These are phyloP conservation scores for Aspergillus latus DNA, from an alignment of 2,329 filamentous ascomycete genomes.

Conservation along the genomic window DNA sequence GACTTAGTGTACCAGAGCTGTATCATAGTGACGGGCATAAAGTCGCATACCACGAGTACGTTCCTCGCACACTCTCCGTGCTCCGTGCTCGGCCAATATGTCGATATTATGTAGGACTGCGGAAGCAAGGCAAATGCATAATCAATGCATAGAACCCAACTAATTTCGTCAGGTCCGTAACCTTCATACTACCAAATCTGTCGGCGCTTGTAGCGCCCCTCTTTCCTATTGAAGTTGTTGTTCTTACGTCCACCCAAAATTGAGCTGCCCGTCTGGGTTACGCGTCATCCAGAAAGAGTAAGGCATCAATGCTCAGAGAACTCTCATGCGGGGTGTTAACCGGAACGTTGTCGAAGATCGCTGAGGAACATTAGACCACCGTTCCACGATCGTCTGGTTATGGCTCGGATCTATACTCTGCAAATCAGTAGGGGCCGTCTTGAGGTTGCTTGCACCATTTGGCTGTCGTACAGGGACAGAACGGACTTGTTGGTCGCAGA, in stretches of 20 bases:
- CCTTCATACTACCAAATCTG: too few species aligned
- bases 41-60: not conserved
- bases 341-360: not conserved
- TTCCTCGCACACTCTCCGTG: not conserved
- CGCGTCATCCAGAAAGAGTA: constrained; percentile 13
- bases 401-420: not conserved
- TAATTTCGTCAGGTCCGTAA: constrained; percentile 5
- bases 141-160: constrained; percentile 20
- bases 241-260: not conserved
- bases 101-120: constrained; percentile 20
- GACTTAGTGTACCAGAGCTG: constrained; percentile 12
- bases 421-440: not conserved
- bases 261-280: constrained; percentile 6
- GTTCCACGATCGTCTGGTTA: not conserved
- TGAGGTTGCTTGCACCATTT: constrained; percentile 5
- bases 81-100: constrained; percentile 13
- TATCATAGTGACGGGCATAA: not conserved
- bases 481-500: constrained; percentile 11
- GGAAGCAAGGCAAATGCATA: constrained; percentile 16
- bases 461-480: constrained; percentile 21
- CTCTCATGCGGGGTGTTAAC: constrained; percentile 5
- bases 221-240: constrained; percentile 1
- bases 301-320: constrained; percentile 21
- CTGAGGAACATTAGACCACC: not conserved
- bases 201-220: not conserved